Evolutionary conservation across 2,329 filamentous ascomycete species (phyloP).

Genomic region (Claviceps citrina): DNA sequence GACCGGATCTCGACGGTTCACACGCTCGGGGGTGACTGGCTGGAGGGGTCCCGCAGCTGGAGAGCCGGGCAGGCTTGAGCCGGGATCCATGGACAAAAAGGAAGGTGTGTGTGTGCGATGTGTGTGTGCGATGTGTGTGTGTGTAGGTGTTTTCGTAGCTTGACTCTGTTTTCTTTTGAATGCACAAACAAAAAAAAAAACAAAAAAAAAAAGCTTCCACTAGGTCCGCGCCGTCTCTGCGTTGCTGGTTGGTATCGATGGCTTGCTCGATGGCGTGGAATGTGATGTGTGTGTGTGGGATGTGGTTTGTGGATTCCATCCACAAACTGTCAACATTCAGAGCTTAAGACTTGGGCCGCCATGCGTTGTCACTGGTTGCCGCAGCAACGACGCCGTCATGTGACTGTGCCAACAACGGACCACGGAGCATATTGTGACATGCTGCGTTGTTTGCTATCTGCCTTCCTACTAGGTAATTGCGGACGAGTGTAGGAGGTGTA

Average conservation of each 20-base stretch:
- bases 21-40: slow-evolving; percentile 46
- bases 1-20: slow-evolving; percentile 31
- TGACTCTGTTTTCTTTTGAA: background rate
- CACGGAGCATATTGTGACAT: too few species aligned
- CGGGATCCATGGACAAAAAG: slow-evolving; percentile 23
- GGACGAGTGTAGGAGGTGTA: too few species aligned
- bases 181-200: background rate
- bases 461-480: too few species aligned
- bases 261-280: slow-evolving; percentile 1
- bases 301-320: slow-evolving; percentile 1
- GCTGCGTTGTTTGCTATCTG: too few species aligned
- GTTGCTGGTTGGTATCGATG: background rate
- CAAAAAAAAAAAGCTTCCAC: background rate
- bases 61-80: slow-evolving; percentile 36
- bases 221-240: slow-evolving; percentile 1
- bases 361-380: slow-evolving; percentile 2
- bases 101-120: background rate
- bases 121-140: background rate
- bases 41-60: slow-evolving; percentile 41
- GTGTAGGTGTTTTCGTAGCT: slow-evolving; percentile 1
- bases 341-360: background rate
- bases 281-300: background rate
- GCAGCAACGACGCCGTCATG: slow-evolving; percentile 9
- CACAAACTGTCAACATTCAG: too few species aligned
- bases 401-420: slow-evolving; percentile 7